These are phyloP conservation scores for Hypocreales sp. DNA, from an alignment of 2,329 filamentous ascomycete genomes.

Conservation along the genomic window DNA sequence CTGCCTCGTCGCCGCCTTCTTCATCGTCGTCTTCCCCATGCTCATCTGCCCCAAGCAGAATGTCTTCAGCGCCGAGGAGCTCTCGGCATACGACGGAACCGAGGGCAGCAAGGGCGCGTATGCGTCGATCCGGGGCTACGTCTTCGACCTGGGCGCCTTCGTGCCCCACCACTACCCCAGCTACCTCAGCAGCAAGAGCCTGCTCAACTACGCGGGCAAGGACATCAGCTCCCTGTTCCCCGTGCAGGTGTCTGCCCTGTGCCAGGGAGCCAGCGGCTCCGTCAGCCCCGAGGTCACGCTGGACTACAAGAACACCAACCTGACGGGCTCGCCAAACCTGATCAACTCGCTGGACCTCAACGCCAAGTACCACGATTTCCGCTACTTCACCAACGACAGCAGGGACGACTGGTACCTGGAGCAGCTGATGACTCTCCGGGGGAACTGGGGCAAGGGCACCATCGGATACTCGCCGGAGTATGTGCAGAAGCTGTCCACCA, in stretches of 20 bases:
- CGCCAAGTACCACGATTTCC: conserved; percentile 81
- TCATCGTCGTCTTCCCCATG: conserved; percentile 76
- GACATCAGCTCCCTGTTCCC: conserved; percentile 88
- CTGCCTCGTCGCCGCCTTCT: conserved; percentile 66
- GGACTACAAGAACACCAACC: conserved; percentile 67
- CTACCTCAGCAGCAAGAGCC: conserved; percentile 37
- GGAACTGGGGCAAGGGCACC: conserved; percentile 71
- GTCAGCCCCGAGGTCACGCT: conserved; percentile 62
- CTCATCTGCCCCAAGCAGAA: conserved; percentile 86
- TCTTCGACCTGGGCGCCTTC: conserved; percentile 69
- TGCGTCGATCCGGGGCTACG: conserved; percentile 72
- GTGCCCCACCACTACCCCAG: conserved; percentile 58
- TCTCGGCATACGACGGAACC: conserved; percentile 61
- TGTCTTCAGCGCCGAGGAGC: conserved; percentile 67
- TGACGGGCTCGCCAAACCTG: conserved; percentile 48
- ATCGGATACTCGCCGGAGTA: conserved; percentile 73
- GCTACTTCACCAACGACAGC: conserved; percentile 64
- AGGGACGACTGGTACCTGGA: conserved; percentile 88
- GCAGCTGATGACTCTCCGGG: conserved; percentile 63
- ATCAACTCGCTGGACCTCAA: conserved; percentile 57
- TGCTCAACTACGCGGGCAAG: conserved; percentile 70
- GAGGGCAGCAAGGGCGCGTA: conserved; percentile 47
- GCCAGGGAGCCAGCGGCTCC: conserved; percentile 54
- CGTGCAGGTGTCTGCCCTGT: conserved; percentile 84
- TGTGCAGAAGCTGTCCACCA: conserved; percentile 50